Conservation (phyloP, 768 basidiomycete genomes). For the Scleroderma citrinum region DNA sequence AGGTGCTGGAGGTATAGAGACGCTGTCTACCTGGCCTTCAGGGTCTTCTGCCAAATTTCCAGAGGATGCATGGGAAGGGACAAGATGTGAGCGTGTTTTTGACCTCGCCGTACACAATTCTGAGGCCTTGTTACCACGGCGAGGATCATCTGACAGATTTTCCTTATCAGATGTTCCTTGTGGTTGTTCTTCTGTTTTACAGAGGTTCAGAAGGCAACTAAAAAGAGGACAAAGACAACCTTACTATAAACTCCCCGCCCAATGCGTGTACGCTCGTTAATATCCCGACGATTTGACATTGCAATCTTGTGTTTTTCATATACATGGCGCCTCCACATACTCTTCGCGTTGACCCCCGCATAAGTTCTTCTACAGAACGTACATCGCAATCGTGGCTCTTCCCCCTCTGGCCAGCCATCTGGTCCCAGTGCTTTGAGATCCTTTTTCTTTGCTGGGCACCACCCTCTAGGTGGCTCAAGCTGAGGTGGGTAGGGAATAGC, state of each 20-base stretch:
- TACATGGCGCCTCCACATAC: conserved; percentile 87
- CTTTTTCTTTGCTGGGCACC: conserved; percentile 84
- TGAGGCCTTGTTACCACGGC: conserved; percentile 18
- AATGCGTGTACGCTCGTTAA: conserved; percentile 50
- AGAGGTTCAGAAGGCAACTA: conserved; percentile 16
- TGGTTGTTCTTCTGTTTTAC: conserved; percentile 54
- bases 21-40: conserved; percentile 10
- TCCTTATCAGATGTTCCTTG: conserved; percentile 29
- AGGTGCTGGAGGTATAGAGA: conserved; percentile 15
- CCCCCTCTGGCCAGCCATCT: conserved; percentile 75
- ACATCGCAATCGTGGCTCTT: conserved; percentile 73
- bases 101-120: conserved; percentile 13
- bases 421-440: conserved; percentile 62
- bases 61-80: conserved; percentile 9
- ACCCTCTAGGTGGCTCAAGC: conserved; percentile 79
- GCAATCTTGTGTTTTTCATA: conserved; percentile 89
- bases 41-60: conserved; percentile 8
- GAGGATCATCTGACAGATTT: conserved; percentile 27
- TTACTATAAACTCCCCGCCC: conserved; percentile 61
- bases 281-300: conserved; percentile 81
- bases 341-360: conserved; percentile 83
- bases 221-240: conserved; percentile 21
- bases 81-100: conserved; percentile 18
- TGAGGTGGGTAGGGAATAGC: conserved; percentile 69
- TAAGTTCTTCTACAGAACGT: conserved; percentile 83